Conservation (phyloP, 2,329 filamentous ascomycete genomes). For the Rutstroemia sp. region DNA sequence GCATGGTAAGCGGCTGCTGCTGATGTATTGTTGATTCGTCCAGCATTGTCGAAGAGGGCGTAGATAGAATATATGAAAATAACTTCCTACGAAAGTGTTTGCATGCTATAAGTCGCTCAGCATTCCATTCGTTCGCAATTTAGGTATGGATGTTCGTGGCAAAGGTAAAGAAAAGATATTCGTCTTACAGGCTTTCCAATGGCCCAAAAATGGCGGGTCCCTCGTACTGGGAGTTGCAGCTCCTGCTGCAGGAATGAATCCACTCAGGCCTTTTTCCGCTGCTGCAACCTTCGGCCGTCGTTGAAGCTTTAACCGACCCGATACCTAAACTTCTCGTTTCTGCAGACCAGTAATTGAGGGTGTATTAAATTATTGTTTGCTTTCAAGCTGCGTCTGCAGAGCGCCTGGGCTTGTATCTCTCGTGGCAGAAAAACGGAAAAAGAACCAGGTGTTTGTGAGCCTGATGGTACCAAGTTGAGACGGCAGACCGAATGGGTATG, state of each 20-base stretch:
- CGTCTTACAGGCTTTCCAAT: constrained; percentile 24
- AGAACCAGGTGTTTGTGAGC: too few relatives aligned
- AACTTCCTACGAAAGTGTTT: constrained; percentile 15
- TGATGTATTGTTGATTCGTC: constrained; percentile 22
- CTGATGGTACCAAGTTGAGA: not conserved
- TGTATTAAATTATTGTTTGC: not conserved
- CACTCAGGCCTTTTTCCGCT: constrained; percentile 10
- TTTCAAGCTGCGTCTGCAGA: constrained; percentile 1
- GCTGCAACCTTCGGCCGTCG: constrained; percentile 20
- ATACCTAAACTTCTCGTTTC: constrained; percentile 8
- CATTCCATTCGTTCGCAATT: constrained; percentile 17
- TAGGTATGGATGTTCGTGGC: constrained; percentile 18
- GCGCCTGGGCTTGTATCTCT: not conserved
- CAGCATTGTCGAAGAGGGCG: constrained; percentile 18
- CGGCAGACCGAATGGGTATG: not conserved
- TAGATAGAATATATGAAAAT: constrained; percentile 15
- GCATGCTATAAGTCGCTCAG: constrained; percentile 24
- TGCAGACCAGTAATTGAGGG: constrained; percentile 10
- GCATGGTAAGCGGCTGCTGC: constrained; percentile 25
- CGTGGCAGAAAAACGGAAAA: not conserved
- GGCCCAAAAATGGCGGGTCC: constrained; percentile 18
- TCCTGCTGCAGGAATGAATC: constrained; percentile 16
- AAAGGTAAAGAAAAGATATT: constrained; percentile 12
- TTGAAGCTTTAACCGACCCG: constrained; percentile 21
- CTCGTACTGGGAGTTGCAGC: constrained; percentile 21